A percentile compares a stretch with the other conserved stretches of the same genome.
These are phyloP conservation scores for Metschnikowia matae DNA, from an alignment of 805 yeast genomes.

Conservation along the genomic window DNA sequence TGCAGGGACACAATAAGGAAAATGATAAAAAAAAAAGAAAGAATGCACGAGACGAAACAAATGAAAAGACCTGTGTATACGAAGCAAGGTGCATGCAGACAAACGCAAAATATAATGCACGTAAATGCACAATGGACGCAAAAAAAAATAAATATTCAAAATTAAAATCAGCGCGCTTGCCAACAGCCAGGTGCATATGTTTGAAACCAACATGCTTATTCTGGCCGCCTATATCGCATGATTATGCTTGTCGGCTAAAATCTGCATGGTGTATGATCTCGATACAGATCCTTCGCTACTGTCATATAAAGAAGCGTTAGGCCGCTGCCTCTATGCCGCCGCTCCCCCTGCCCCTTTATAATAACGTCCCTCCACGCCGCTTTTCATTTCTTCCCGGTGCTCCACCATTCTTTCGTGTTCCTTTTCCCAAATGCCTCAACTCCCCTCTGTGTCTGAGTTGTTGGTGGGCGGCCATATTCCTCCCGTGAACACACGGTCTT, in stretches of 20 bases:
- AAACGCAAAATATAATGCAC: too few species aligned
- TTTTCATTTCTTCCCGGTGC: neutral
- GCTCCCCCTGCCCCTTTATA: neutral
- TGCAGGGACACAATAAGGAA: neutral
- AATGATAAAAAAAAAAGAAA: neutral
- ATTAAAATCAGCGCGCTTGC: neutral
- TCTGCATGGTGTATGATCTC: constrained; percentile 2
- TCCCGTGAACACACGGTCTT: neutral
- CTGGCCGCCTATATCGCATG: constrained; percentile 3
- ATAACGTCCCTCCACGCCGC: neutral
- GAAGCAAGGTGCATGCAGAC: too few species aligned
- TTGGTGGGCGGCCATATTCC: constrained; percentile 18
- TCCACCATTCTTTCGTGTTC: neutral
- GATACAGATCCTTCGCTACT: constrained; percentile 1
- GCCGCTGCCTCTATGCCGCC: neutral
- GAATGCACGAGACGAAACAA: neutral
- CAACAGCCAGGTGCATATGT: neutral
- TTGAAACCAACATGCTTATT: constrained; percentile 2
- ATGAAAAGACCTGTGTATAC: neutral
- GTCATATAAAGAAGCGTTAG: constrained; percentile 1
- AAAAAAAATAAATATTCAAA: too few species aligned
- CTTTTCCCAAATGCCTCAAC: constrained; percentile 13
- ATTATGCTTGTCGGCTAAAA: constrained; percentile 1
- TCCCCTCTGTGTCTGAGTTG: constrained; percentile 20
- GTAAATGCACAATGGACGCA: too few species aligned